Conservation (phyloP, 164 flowering plant species). For the Echeveria elegans region DNA sequence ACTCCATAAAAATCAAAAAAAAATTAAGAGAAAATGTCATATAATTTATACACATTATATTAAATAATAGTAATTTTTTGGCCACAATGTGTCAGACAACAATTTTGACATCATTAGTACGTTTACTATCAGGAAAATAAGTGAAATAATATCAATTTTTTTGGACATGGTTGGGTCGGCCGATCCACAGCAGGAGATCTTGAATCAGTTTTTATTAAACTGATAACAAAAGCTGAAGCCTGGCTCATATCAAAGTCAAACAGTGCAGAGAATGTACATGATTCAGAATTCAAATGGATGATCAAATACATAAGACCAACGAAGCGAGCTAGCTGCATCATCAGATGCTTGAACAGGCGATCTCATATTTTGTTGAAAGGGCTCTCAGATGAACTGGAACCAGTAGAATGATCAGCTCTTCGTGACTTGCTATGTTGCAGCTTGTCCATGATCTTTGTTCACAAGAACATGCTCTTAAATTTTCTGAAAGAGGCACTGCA, state of each 20-base stretch:
- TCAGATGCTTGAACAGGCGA: no score
- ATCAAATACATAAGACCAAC: background rate
- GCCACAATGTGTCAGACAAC: no score
- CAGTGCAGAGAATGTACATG: background rate
- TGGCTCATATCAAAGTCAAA: no score
- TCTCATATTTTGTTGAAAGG: slow-evolving; percentile 10
- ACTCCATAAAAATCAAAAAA: no score
- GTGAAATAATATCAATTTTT: no score
- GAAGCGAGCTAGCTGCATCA: background rate
- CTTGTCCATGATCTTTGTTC: slow-evolving; percentile 43
- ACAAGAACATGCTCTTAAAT: slow-evolving; percentile 34
- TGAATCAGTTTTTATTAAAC: background rate
- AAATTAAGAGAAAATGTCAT: no score
- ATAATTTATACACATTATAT: no score
- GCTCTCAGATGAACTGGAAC: slow-evolving; percentile 60
- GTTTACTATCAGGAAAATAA: no score
- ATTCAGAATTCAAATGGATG: background rate
- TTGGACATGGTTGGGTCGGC: no score
- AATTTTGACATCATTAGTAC: no score
- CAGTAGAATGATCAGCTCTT: slow-evolving; percentile 32
- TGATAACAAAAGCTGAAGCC: background rate
- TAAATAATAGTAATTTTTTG: no score
- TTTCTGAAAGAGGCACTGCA: slow-evolving; percentile 35
- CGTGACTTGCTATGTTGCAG: slow-evolving; percentile 43
- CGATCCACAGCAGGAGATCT: no score